These are phyloP conservation scores for Uncinocarpus reesii DNA, from an alignment of 2,329 filamentous ascomycete species.

Conservation along the genomic window DNA sequence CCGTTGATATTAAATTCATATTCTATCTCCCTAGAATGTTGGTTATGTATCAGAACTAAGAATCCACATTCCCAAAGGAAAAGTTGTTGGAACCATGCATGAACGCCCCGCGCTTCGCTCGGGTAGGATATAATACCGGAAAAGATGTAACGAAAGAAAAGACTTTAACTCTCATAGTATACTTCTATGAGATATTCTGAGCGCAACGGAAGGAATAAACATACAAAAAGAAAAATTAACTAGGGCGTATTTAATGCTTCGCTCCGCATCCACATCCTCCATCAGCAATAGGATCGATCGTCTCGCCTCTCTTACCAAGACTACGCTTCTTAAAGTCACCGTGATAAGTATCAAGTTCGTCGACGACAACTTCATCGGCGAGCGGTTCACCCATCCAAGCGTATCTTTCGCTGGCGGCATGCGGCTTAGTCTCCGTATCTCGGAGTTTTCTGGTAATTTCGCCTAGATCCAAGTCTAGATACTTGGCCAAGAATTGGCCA, in stretches of 20 bases:
- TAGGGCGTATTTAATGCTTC: constrained; percentile 16
- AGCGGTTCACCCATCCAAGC: constrained; percentile 36
- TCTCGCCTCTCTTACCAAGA: constrained; percentile 18
- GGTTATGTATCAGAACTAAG: no score
- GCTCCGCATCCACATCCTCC: constrained; percentile 26
- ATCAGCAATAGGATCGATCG: constrained; percentile 18
- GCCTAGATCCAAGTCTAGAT: constrained; percentile 69
- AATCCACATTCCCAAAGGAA: no score
- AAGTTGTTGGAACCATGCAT: no score
- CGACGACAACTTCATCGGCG: constrained; percentile 29
- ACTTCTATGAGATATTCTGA: no score
- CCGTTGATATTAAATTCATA: neutral
- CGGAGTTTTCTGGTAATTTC: constrained; percentile 65
- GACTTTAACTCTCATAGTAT: no score
- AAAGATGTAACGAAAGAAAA: no score
- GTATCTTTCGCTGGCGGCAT: constrained; percentile 17
- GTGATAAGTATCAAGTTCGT: constrained; percentile 37
- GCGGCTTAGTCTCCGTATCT: constrained; percentile 18
- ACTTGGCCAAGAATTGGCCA: constrained; percentile 67
- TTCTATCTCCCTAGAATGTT: neutral
- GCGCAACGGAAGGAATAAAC: no score
- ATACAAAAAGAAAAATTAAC: neutral
- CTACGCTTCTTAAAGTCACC: constrained; percentile 32
- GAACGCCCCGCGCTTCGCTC: no score
- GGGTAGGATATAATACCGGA: no score